Evolutionary conservation across 176 grass and related monocot genomes (phyloP), one percentile per base, ranked within the genome.

Genomic region (Zea luxurians): DNA sequence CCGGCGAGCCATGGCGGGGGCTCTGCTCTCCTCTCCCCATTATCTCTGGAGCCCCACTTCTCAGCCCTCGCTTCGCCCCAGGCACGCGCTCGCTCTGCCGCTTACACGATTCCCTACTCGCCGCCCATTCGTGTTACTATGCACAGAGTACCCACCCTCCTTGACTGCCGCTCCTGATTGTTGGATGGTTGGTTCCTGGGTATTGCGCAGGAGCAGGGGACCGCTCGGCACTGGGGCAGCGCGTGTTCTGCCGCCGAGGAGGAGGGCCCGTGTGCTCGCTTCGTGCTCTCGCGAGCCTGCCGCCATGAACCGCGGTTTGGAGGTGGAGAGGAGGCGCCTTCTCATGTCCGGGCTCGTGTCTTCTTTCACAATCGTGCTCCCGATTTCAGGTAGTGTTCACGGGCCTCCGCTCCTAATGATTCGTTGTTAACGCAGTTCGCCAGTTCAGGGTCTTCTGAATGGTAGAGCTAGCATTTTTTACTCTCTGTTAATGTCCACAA

Each of bases 321-420:
- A 84, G 75, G 84, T 87, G 63, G 77, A 84, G 64, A 92, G 96
- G 82, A 84, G 96, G 86, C 71, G 77, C 78, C 80, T 98, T 47
- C 9, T 98, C 78, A 79, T 98, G 35, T 82, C 79, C 54, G 83
- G 83, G 72, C 86, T 94, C 68, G 66, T 75, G 61, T 77, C 85
- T 68, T 90, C 83, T 37, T 87, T 94, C 8, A 50, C 50, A 35
- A 64, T 94, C 37, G 67, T 71, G 8, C 80, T 88, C 58, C 87
- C 89, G 8, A 37, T 44, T 77, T 55, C 89, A 69, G 89, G 91
- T 98, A 34, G 3, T 4, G 40, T 52, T 37, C 9, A 55, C 3
- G 18, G 48, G 37, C 68, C 37, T 1, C 43, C 20, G 12, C 16
- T 5, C 54, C 13, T 61, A 7, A 18, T 49, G 70, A 15, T 55